Base-by-base conservation (phyloP, 208 protist species). In the Leishmania tropica region DNA sequence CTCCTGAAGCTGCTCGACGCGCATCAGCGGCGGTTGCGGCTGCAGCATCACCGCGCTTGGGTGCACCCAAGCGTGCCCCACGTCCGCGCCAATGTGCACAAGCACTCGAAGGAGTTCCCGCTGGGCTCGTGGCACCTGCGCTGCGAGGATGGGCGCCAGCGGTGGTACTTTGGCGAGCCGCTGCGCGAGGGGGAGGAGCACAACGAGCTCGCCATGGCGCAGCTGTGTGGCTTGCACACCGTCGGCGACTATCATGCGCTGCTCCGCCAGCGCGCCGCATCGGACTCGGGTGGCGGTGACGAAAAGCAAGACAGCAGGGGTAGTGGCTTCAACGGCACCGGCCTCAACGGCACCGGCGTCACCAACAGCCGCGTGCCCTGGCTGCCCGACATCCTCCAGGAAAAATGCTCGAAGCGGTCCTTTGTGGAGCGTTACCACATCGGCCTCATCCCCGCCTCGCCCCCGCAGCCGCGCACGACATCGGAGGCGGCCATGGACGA, bases 101-200 rank as follows among this genome's bases (percentile, higher is more conserved):
- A 79, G 31, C 58, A 89, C 17, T 80, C 87, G 19, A 35, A 45
- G 5, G 68, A 71, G 40, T 96, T 95, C 80, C 91, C 93, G 1
- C 73, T 96, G 51, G 87, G 89, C 37, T 74, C 83, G 35, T 98
- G 95, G 95, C 93, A 95, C 76, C 81, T 98, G 76, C 88, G 89
- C 73, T 96, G 92, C 77, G 95, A 98, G 80, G 95, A 98, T 48
- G 95, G 95, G 0, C 93, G 95, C 4, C 95, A 98, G 88, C 92
- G 91, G n/a, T 98, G 95, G 95, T 88, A 95, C 84, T 89, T 93
- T 74, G 88, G 89, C 13, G 83, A 83, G 3, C 78, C 89, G 42
- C 78, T 94, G 68, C 78, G 84, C 21, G 85, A 88, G 17, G 88
- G 83, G n/a, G 92, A 95, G 84, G 78, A 85, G 51, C 89, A 88